Evolutionary conservation across 2,329 filamentous ascomycete species (phyloP).

Genomic region (Alternaria ethzedia): DNA sequence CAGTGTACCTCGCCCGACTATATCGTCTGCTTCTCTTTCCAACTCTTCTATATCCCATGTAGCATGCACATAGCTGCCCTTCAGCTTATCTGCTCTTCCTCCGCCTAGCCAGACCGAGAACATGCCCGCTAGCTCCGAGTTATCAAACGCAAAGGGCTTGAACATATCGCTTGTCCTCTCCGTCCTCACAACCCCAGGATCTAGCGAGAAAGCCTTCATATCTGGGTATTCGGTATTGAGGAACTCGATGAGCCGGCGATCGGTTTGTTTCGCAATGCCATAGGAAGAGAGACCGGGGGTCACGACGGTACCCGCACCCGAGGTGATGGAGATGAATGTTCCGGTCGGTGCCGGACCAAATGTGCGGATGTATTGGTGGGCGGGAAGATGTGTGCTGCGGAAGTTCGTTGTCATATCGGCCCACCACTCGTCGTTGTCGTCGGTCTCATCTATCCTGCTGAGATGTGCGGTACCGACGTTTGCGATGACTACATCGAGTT

Average conservation of each 20-base stretch:
- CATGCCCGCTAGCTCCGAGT: background rate
- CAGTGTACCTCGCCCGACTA: background rate
- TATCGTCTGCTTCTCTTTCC: background rate
- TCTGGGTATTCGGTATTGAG: background rate
- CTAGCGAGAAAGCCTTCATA: background rate
- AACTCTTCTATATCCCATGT: background rate
- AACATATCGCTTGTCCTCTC: background rate
- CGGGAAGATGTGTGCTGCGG: constrained; percentile 13
- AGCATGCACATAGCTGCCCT: background rate
- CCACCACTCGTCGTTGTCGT: constrained; percentile 9
- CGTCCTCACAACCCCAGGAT: background rate
- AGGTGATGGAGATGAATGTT: background rate
- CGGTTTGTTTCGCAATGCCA: background rate
- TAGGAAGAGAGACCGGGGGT: background rate
- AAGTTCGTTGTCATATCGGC: constrained; percentile 13
- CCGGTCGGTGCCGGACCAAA: constrained; percentile 5
- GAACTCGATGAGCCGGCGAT: background rate
- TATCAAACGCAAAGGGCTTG: background rate
- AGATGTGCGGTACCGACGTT: background rate
- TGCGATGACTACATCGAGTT: background rate
- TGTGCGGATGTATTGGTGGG: constrained; percentile 14
- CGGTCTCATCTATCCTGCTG: background rate
- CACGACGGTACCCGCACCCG: background rate
- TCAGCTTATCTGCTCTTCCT: background rate
- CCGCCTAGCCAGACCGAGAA: constrained; percentile 1